phyloP scores from a whole-genome alignment of 495 filamentous ascomycete genomes.

The Penicillium waksmanii region DNA sequence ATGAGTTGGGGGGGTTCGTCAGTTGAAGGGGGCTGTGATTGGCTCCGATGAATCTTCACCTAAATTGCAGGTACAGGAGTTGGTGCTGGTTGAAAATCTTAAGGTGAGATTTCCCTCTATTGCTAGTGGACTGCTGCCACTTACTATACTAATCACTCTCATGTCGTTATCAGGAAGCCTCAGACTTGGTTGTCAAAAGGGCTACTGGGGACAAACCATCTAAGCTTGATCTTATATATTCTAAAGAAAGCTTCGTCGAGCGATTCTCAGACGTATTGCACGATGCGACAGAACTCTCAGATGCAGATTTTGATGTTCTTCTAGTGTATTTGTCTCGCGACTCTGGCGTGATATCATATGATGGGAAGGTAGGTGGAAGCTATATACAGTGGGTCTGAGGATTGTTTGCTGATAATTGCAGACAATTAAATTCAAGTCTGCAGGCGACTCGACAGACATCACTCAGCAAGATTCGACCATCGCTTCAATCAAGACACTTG shows the following conservation, averaged over 20 bases:
- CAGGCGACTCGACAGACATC: conserved; percentile 54
- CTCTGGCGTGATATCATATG: conserved; percentile 62
- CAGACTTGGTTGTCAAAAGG: conserved; percentile 48
- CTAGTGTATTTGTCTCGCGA: conserved; percentile 76
- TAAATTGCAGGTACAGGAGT: conserved; percentile 41
- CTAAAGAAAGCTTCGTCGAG: conserved; percentile 63
- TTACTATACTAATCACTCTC: not conserved
- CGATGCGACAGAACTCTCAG: conserved; percentile 56
- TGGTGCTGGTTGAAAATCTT: conserved; percentile 58
- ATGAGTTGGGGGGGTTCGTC: conserved; percentile 76
- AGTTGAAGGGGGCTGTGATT: conserved; percentile 64
- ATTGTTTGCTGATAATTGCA: conserved; percentile 33
- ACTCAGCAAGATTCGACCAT: conserved; percentile 79
- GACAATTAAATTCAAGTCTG: conserved; percentile 74
- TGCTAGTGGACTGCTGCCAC: not conserved
- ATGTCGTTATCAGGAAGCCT: conserved; percentile 38
- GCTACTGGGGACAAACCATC: conserved; percentile 42
- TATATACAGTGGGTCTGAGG: conserved; percentile 18
- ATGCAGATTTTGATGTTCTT: conserved; percentile 68
- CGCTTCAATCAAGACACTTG: conserved; percentile 72
- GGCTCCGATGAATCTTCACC: conserved; percentile 39
- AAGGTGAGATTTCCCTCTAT: conserved; percentile 38
- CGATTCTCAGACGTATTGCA: conserved; percentile 59
- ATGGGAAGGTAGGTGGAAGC: conserved; percentile 56
- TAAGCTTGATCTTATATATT: conserved; percentile 67